Base-by-base conservation (phyloP, 2,329 filamentous ascomycete species). In the Biscogniauxia marginata region DNA sequence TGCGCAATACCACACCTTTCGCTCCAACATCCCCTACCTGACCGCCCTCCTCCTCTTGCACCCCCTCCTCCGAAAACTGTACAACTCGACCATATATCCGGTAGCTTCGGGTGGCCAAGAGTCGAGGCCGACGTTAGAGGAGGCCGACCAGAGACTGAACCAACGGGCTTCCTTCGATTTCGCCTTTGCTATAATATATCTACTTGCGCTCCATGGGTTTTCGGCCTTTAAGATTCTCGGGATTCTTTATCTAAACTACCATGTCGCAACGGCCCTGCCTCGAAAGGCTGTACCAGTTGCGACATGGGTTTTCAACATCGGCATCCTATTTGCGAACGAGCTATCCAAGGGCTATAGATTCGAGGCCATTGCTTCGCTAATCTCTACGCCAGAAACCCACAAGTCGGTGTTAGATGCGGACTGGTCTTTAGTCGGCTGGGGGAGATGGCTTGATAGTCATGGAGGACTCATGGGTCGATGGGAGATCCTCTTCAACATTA, bases 401-500 rank as follows among this genome's bases (percentile, higher is more conserved):
- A 57, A 71, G 20, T 68, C 73, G 8, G 65, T 72, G 20, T 63
- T 72, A 0, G 73, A 76, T 1, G 71, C 78, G 8, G 75, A 77
- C 18, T 75, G 77, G 7, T 56, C 71, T 2, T 69, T 86, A 43
- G 76, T 83, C 30, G 77, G 79, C 19, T 88, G 88, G 79, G 92
- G 86, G 7, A 77, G 79, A 46, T 89, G 84, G 77, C 77, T 98
- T 16, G 95, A 99, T 73, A 79, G 81, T 52, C 88, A 88, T 62
- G 86, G 91, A 7, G 95, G 95, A 0, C 77, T 99, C n/a, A 86
- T 96, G 70, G 80, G 88, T 0, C 84, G 93, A 57, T 99, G 95
- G 95, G 91, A 98, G 71, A 87, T 99, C n/a, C 81, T 97, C 4
- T 99, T 99, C 81, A 99, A 99, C 69, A 85, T 99, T 59, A 97